Conservation (phyloP, 2,329 filamentous ascomycete species). For the Cercospora zeae-maydis region DNA sequence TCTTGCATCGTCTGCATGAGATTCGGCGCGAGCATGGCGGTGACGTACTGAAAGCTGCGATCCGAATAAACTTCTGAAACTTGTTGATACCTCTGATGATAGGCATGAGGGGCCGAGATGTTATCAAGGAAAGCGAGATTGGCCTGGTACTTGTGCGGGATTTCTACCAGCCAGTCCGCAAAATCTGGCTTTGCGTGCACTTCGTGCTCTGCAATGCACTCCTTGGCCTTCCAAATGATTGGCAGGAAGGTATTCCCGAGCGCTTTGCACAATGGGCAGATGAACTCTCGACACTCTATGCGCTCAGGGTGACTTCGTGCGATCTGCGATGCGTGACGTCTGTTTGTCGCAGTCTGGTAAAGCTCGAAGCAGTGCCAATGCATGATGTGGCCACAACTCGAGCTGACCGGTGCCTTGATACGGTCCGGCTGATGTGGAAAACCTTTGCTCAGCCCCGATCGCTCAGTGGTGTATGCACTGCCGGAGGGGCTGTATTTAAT, state of each 20-base stretch:
- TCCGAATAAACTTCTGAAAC: slow-evolving; percentile 27
- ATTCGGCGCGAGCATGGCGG: slow-evolving; percentile 30
- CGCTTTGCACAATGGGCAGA: slow-evolving; percentile 95
- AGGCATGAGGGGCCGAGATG: slow-evolving; percentile 27
- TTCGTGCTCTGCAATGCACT: slow-evolving; percentile 73
- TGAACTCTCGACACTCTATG: slow-evolving; percentile 76
- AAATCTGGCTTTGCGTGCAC: slow-evolving; percentile 53
- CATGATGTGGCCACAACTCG: slow-evolving; percentile 97
- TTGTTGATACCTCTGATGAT: slow-evolving; percentile 33
- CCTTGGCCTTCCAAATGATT: slow-evolving; percentile 90
- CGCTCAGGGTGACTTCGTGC: slow-evolving; percentile 89
- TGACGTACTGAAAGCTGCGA: slow-evolving; percentile 30
- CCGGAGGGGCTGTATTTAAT: slow-evolving; percentile 73
- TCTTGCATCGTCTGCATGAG: slow-evolving; percentile 32
- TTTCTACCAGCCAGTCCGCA: slow-evolving; percentile 61
- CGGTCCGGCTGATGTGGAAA: slow-evolving; percentile 62
- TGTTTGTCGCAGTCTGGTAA: slow-evolving; percentile 78
- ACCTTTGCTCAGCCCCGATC: slow-evolving; percentile 82
- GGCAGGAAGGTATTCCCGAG: slow-evolving; percentile 92
- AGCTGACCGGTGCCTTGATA: slow-evolving; percentile 74
- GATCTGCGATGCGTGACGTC: slow-evolving; percentile 87
- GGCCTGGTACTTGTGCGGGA: slow-evolving; percentile 50
- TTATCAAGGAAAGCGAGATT: slow-evolving; percentile 50
- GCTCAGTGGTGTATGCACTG: slow-evolving; percentile 66
- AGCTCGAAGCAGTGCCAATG: slow-evolving; percentile 93